phyloP scores from a whole-genome alignment of 345 rosid species.

The Linum lewisii region DNA sequence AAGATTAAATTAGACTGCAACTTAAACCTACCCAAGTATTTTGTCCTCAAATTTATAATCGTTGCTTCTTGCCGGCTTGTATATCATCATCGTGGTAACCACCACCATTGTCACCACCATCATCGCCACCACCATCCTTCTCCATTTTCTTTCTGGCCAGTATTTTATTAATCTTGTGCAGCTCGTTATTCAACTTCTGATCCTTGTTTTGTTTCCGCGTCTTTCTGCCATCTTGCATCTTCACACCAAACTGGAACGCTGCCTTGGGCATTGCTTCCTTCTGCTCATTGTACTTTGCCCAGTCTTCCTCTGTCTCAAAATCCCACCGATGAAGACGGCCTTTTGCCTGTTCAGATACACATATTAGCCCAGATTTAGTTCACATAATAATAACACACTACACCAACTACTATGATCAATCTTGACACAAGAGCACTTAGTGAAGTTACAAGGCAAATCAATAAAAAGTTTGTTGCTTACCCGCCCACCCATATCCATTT shows the following conservation, averaged over 20 bases:
- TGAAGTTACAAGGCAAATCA: not conserved
- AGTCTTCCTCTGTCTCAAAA: constrained; percentile 97
- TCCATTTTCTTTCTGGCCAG: constrained; percentile 83
- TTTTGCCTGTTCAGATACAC: constrained; percentile 55
- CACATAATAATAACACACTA: not conserved
- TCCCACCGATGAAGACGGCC: constrained; percentile 97
- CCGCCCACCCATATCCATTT: constrained; percentile 99
- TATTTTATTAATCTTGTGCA: constrained; percentile 85
- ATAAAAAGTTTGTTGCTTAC: constrained; percentile 42
- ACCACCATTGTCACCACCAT: not conserved
- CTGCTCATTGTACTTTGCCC: constrained; percentile 95
- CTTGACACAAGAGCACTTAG: not conserved
- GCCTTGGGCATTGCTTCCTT: constrained; percentile 99
- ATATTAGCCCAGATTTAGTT: constrained; percentile 3
- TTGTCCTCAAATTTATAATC: constrained; percentile 21
- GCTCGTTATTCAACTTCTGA: constrained; percentile 84
- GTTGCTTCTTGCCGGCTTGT: constrained; percentile 44
- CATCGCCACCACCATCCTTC: constrained; percentile 45
- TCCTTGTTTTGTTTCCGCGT: constrained; percentile 92
- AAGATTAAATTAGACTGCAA: not conserved
- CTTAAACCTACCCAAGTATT: not conserved
- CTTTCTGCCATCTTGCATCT: constrained; percentile 98
- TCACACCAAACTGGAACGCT: constrained; percentile 95
- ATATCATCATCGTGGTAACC: constrained; percentile 40
- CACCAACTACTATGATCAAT: not conserved